A percentile compares a stretch with the other conserved stretches of the same genome.
Evolutionary conservation across 1,284 basidiomycete genomes (phyloP).

Genomic region (Marasmius sp.): DNA sequence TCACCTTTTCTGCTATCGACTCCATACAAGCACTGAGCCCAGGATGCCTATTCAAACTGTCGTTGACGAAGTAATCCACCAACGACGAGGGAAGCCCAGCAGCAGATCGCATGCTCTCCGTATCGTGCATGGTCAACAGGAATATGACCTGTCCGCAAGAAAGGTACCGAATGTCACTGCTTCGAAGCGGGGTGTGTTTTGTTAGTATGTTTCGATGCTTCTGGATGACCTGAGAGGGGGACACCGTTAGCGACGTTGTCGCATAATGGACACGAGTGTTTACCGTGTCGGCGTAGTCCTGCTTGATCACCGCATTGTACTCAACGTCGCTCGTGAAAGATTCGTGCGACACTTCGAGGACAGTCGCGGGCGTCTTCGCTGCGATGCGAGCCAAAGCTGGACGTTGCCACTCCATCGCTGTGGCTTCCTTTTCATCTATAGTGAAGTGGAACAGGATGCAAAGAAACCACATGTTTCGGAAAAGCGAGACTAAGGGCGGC

Average conservation of each 20-base stretch:
- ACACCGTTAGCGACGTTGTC: conserved; percentile 4
- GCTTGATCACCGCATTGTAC: conserved; percentile 91
- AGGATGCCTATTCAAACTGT: conserved; percentile 75
- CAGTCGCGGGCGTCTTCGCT: conserved; percentile 83
- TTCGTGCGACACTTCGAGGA: conserved; percentile 83
- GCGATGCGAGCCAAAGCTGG: conserved; percentile 84
- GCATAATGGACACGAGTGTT: conserved; percentile 22
- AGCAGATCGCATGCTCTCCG: conserved; percentile 87
- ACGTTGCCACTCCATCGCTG: conserved; percentile 74
- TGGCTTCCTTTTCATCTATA: conserved; percentile 45
- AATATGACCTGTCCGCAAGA: conserved; percentile 87
- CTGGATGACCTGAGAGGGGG: conserved; percentile 53
- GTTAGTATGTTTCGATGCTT: conserved; percentile 68
- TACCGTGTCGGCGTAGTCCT: conserved; percentile 82
- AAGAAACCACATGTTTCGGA: conserved; percentile 95
- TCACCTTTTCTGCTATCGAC: conserved; percentile 83
- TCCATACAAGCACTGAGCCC: conserved; percentile 78
- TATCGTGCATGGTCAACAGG: conserved; percentile 83
- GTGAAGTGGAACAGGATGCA: conserved; percentile 84
- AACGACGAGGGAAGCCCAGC: conserved; percentile 82
- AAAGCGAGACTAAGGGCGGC: conserved; percentile 73
- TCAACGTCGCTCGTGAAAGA: conserved; percentile 89
- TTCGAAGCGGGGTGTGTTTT: conserved; percentile 69
- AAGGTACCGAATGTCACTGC: conserved; percentile 75
- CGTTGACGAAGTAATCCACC: conserved; percentile 88